Evolutionary conservation across 2,329 filamentous ascomycete genomes (phyloP), one percentile per base, ranked within the genome.

Genomic region (Colletotrichum cuscutae): DNA sequence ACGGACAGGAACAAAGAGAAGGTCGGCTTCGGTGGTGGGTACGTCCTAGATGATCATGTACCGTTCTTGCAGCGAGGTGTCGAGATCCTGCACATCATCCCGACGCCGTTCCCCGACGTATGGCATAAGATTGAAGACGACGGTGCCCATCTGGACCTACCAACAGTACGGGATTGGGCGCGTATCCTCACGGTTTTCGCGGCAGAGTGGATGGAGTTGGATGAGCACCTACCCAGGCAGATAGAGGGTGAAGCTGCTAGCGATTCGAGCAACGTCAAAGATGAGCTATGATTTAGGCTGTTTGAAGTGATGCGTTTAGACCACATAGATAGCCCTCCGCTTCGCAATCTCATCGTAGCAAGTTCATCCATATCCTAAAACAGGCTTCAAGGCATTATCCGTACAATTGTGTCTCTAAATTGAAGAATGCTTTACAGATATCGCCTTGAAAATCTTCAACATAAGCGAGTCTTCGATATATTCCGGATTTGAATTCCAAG

Each of bases 71-170:
- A 85, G 46, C 89, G 94, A 46, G 97, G 97, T 1, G 96, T 98
- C 0, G 92, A 97, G 32, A 88, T 98, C 19, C 82, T 99, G 71
- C 97, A 99, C 83, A 82, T 99, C 30, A 98, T 99, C 70, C 95
- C 96, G 0, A 88, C 86, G 4, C 92, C 92, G 0, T 98, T 98
- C 80, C 95, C 95, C 0, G 58, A 76, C 0, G 93, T 97, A 1
- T 99, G 97, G 97, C 97, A 99, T 83, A 92, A 87, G 1, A 90
- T 95, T 78, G 85, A 91, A 0, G 97, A 99, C 79, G 92, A 98
- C 77, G 96, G 91, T 2, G 91, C 92, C 76, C 93, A 98, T 82
- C 84, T 99, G 68, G 95, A 99, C 81, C 85, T 92, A 76, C 86
- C 90, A 9, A 96, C 94, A 0, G 90, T 95, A 46, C 89, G 93